Evolutionary conservation across 129 eudicot genomes (phyloP).

Genomic region (Artemisia tridentata): DNA sequence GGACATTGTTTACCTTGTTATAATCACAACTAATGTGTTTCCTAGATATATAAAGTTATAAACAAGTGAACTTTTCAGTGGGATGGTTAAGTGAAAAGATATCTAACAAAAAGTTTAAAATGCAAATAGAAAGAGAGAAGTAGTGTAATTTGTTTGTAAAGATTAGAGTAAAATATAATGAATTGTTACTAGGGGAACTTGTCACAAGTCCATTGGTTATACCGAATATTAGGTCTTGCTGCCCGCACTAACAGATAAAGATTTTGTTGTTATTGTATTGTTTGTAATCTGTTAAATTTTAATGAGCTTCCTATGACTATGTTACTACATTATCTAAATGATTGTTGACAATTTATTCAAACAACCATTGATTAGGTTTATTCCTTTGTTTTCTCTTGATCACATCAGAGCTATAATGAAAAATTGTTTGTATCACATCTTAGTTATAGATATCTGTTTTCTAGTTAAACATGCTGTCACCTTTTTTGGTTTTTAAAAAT

Average conservation of each 20-base stretch:
- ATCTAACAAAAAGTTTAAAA: neutral
- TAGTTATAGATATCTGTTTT: no score
- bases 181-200: conserved; percentile 8
- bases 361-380: no score
- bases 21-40: no score
- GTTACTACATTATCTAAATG: no score
- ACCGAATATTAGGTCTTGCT: conserved; percentile 31
- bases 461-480: no score
- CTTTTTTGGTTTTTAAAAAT: no score
- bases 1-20: no score
- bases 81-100: conserved; percentile 14
- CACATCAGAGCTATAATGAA: no score
- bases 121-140: neutral
- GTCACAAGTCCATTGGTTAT: conserved; percentile 22
- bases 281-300: conserved; percentile 11
- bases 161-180: neutral
- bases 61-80: conserved; percentile 16
- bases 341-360: no score
- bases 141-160: neutral
- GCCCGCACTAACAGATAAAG: conserved; percentile 18
- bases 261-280: neutral
- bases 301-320: conserved; percentile 19
- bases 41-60: conserved; percentile 6
- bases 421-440: no score
- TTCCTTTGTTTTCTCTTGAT: no score